phyloP scores from a whole-genome alignment of 2,329 filamentous ascomycete genomes.

The Ophiostoma australiae region DNA sequence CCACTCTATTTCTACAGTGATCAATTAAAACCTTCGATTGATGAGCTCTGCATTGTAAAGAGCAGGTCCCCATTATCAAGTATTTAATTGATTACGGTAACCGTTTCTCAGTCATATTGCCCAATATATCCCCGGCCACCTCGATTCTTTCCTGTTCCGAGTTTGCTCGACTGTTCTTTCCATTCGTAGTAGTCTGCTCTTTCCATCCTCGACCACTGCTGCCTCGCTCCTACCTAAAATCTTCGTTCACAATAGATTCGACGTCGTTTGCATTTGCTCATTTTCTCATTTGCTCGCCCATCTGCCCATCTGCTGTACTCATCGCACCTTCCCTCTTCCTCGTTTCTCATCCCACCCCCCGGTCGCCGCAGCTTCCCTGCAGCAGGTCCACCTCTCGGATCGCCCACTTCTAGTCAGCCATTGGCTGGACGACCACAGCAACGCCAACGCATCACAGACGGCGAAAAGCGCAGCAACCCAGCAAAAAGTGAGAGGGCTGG shows the following conservation, averaged over 20 bases:
- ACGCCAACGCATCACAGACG: slow-evolving; percentile 30
- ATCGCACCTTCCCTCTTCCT: slow-evolving; percentile 13
- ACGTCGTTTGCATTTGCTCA: not conserved
- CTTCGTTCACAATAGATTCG: not conserved
- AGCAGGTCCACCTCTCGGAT: slow-evolving; percentile 26
- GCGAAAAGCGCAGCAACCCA: slow-evolving; percentile 23
- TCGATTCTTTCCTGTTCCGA: not conserved
- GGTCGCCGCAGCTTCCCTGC: slow-evolving; percentile 26
- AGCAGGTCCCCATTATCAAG: too few species aligned
- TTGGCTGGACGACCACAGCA: slow-evolving; percentile 29
- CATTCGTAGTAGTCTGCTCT: not conserved
- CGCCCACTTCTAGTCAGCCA: slow-evolving; percentile 25
- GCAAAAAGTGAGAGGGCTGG: slow-evolving; percentile 20
- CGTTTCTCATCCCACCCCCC: slow-evolving; percentile 22
- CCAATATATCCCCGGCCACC: not conserved
- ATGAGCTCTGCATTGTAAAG: not conserved
- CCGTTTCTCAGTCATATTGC: not conserved
- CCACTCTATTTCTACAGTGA: not conserved
- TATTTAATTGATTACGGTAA: not conserved
- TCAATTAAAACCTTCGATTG: not conserved
- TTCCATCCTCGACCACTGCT: not conserved
- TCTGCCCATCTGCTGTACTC: not conserved
- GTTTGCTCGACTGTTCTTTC: not conserved
- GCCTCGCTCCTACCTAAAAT: slow-evolving; percentile 1
- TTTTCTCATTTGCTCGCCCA: not conserved